Base-by-base conservation (phyloP, 2,329 filamentous ascomycete genomes). In the Corinectria fuckeliana region DNA sequence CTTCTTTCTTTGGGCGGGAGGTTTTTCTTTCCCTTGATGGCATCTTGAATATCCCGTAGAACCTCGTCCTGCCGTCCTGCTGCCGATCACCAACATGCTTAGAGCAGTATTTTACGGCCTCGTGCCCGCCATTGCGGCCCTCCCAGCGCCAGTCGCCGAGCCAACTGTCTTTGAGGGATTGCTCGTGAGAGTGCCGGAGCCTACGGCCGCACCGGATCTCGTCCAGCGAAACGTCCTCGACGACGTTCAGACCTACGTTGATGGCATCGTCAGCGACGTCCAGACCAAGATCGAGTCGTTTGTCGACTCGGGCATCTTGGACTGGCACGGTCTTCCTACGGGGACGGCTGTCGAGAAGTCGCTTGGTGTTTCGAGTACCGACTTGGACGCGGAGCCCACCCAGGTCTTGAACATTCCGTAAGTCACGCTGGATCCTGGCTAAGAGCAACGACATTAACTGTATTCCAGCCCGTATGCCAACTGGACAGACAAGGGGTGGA, bases 401-500 rank as follows among this genome's bases (percentile, higher is more conserved):
- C 83, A 91, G 62, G 89, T 90, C 4, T 75, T 92, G 60, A 92
- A 92, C 63, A 72, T 92, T 8, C 89, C 89, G 76, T 83, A 68
- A 71, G 77, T 72, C 16, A 7, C 28, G 50, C 53, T 14, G 18
- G 20, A 23, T 5, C 14, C 8, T 11, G 4, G 5, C 4, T 21
- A 11, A 6, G 13, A 39, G 2, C 25, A 21, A 18, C n/a, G 34
- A 45, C 7, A 51, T 23, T 59, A 9, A 56, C 23, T 13, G 2
- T 28, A 18, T 13, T 8, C 3, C 50, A 82, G 80, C n/a, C 79
- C 80, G 10, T 90, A 90, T 65, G 91, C 82, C n/a, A 93, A 93
- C 64, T 93, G 89, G 87, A 93, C 91, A 1, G 80, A 88, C n/a
- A 76, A 86, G 58, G 89, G 89, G 30, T 93, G 91, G 91, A 91